Percentiles rank a stretch among this genome's conserved stretches.
Conservation (phyloP, 805 yeast species). For the Candida ulmi region DNA sequence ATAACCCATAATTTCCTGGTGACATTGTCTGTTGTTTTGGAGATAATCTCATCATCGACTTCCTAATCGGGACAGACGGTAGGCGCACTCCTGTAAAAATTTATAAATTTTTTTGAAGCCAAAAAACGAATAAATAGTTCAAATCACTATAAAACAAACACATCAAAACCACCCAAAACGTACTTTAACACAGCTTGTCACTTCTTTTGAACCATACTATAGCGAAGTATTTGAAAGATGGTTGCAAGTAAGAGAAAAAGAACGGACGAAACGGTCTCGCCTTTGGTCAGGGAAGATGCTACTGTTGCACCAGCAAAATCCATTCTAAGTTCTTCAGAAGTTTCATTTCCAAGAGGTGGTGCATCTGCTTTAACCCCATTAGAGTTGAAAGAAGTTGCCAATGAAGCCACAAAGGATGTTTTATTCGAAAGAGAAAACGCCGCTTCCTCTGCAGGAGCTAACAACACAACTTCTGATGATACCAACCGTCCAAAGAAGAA, state of each 20-base stretch:
- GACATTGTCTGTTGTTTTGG: too few species aligned
- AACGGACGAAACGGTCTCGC: constrained; percentile 37
- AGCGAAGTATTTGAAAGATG: constrained; percentile 8
- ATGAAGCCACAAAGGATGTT: constrained; percentile 87
- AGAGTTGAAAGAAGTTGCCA: constrained; percentile 88
- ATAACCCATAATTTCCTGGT: too few species aligned
- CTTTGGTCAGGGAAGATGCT: constrained; percentile 34
- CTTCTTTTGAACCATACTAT: background rate
- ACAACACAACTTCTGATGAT: constrained; percentile 9
- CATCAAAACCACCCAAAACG: background rate
- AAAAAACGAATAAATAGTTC: background rate
- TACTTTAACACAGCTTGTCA: background rate
- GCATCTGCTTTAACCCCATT: constrained; percentile 78
- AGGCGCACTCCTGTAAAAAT: constrained; percentile 9
- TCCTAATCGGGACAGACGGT: constrained; percentile 16
- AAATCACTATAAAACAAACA: too few species aligned
- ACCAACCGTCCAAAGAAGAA: constrained; percentile 33
- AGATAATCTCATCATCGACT: constrained; percentile 19
- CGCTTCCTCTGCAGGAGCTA: constrained; percentile 1
- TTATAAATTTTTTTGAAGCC: constrained; percentile 6
- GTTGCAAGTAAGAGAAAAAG: constrained; percentile 41
- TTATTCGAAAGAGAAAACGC: constrained; percentile 43
- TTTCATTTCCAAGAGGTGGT: constrained; percentile 93
- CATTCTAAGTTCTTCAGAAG: constrained; percentile 31
- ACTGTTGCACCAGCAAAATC: constrained; percentile 32